phyloP scores from a whole-genome alignment of 1,284 basidiomycete genomes.

The Malassezia pachydermatis region DNA sequence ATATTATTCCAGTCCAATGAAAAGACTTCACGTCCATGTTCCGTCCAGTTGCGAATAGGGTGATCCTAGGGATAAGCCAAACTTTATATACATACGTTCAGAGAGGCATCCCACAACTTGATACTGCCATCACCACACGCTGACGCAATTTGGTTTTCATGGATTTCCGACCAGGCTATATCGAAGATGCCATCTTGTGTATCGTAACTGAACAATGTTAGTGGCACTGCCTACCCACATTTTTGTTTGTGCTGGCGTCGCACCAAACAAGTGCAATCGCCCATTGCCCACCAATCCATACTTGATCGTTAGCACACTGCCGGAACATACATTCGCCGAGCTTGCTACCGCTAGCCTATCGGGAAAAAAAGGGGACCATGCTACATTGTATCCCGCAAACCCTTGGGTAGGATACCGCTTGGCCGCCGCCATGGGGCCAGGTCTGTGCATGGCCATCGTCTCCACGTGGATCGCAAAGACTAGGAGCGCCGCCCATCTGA shows the following conservation, averaged over 20 bases:
- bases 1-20: slow-evolving; percentile 96
- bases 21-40: slow-evolving; percentile 83
- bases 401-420: slow-evolving; percentile 34
- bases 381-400: slow-evolving; percentile 75
- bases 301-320: slow-evolving; percentile 6
- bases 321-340: slow-evolving; percentile 59
- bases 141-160: slow-evolving; percentile 85
- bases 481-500: not conserved
- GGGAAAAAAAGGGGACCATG: slow-evolving; percentile 86
- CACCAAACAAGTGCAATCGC: slow-evolving; percentile 26
- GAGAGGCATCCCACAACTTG: slow-evolving; percentile 77
- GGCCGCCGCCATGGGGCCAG: not conserved
- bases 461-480: not conserved
- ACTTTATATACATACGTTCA: slow-evolving; percentile 58
- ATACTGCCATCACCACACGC: slow-evolving; percentile 84
- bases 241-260: not conserved
- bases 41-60: slow-evolving; percentile 83
- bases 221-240: not conserved
- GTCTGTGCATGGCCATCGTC: slow-evolving; percentile 11
- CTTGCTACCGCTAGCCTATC: slow-evolving; percentile 72
- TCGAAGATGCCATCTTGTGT: slow-evolving; percentile 89
- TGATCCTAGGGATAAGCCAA: slow-evolving; percentile 60
- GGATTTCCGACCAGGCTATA: slow-evolving; percentile 79
- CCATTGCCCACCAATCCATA: slow-evolving; percentile 94
- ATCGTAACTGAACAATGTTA: slow-evolving; percentile 60